A percentile compares a stretch with the other conserved stretches of the same genome.
Evolutionary conservation across 2,329 filamentous ascomycete species (phyloP).

Genomic region (Ophiostoma piceae): DNA sequence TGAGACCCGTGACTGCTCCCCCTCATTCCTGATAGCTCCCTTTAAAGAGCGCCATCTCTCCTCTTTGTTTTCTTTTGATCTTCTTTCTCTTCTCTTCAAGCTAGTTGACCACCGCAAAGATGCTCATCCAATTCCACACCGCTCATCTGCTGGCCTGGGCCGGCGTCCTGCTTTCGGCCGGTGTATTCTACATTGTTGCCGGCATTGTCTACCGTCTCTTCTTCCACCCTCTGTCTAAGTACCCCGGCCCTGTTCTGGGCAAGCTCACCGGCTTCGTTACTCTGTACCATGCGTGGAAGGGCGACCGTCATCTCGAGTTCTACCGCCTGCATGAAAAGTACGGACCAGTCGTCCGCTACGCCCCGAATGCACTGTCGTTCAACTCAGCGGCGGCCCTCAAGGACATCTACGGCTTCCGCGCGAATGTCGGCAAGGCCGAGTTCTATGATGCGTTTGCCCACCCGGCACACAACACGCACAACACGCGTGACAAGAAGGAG

Average conservation of each 20-base stretch:
- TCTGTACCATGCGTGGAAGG: constrained; percentile 69
- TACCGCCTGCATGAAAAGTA: constrained; percentile 66
- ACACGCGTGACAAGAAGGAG: constrained; percentile 60
- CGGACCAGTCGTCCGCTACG: constrained; percentile 67
- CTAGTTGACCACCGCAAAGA: background rate
- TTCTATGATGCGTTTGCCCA: constrained; percentile 71
- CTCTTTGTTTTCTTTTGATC: background rate
- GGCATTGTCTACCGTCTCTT: constrained; percentile 53
- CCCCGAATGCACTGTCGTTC: constrained; percentile 71
- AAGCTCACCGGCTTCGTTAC: constrained; percentile 61
- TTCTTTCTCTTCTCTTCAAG: background rate
- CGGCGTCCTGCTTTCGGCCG: background rate
- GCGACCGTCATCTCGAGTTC: constrained; percentile 68
- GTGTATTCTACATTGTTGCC: background rate
- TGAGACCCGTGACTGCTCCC: background rate
- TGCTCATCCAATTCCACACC: background rate
- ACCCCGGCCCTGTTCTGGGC: constrained; percentile 59
- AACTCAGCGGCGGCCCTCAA: constrained; percentile 65
- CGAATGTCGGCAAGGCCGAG: constrained; percentile 61
- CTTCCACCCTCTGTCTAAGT: constrained; percentile 60
- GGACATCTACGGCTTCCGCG: constrained; percentile 59
- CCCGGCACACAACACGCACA: constrained; percentile 67
- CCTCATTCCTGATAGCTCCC: background rate
- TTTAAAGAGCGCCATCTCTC: background rate
- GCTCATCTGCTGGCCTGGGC: constrained; percentile 3